Conservation (phyloP, 257 asterid genomes). For the Petunia secreta region DNA sequence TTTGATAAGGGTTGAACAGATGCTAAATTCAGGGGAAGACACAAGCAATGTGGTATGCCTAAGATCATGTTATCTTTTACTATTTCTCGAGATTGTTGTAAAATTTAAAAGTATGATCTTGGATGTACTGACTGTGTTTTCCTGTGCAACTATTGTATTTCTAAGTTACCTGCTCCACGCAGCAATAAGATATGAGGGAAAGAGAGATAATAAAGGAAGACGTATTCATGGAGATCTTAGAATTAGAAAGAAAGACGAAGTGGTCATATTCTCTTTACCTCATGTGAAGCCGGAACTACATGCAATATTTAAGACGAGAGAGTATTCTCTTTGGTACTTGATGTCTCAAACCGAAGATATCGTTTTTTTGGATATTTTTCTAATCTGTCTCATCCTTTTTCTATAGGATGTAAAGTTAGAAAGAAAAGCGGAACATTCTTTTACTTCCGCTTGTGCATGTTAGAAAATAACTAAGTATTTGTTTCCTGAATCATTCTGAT, state of each 20-base stretch:
- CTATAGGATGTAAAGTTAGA: neutral
- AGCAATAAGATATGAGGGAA: neutral
- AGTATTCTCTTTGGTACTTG: neutral
- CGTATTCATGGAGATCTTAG: neutral
- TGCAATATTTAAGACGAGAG: neutral
- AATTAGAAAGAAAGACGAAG: conserved; percentile 7
- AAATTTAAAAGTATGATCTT: neutral
- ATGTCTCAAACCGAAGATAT: neutral
- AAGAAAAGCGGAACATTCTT: neutral
- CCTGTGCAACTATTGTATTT: neutral
- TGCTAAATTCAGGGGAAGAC: neutral
- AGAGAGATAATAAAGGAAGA: neutral
- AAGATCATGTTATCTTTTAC: neutral
- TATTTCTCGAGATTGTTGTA: neutral
- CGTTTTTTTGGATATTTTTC: neutral
- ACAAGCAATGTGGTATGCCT: neutral
- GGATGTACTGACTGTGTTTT: neutral
- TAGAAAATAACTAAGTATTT: neutral
- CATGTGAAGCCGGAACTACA: neutral
- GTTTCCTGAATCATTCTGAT: neutral
- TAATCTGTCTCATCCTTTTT: neutral
- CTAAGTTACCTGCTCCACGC: neutral
- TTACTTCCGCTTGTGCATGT: neutral
- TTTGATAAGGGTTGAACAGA: neutral
- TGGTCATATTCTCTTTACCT: neutral